Evolutionary conservation across 176 grass and related monocot genomes (phyloP).

Genomic region (Oryza punctata): DNA sequence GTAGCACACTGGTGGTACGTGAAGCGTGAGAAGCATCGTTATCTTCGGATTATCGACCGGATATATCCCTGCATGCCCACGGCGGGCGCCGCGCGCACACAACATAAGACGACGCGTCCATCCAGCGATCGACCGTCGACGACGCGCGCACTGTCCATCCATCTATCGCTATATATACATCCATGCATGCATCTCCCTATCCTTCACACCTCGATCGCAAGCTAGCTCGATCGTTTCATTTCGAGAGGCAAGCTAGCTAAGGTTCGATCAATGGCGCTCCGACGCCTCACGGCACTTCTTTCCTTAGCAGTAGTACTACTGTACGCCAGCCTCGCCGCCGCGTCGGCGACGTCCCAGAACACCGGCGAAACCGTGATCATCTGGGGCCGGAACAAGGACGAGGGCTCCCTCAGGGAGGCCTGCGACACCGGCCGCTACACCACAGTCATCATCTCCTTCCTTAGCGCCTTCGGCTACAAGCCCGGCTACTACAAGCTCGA

Average conservation of each 20-base stretch:
- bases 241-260: neutral
- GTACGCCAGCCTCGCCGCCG: neutral
- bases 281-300: neutral
- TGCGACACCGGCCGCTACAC: constrained; percentile 17
- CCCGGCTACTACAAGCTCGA: neutral
- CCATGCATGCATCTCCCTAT: neutral
- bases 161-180: neutral
- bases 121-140: too few relatives aligned
- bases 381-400: constrained; percentile 28
- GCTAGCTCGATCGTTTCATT: neutral
- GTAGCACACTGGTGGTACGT: too few relatives aligned
- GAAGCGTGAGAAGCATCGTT: too few relatives aligned
- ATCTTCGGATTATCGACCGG: too few relatives aligned
- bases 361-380: neutral
- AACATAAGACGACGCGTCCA: neutral
- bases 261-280: neutral
- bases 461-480: neutral
- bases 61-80: neutral
- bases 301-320: neutral
- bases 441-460: constrained; percentile 1
- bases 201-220: neutral
- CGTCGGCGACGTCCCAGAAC: neutral
- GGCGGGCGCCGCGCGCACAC: neutral
- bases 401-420: constrained; percentile 19
- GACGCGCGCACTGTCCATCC: too few relatives aligned